Conservation (phyloP, 495 filamentous ascomycete species). For the Annulohypoxylon bovei region DNA sequence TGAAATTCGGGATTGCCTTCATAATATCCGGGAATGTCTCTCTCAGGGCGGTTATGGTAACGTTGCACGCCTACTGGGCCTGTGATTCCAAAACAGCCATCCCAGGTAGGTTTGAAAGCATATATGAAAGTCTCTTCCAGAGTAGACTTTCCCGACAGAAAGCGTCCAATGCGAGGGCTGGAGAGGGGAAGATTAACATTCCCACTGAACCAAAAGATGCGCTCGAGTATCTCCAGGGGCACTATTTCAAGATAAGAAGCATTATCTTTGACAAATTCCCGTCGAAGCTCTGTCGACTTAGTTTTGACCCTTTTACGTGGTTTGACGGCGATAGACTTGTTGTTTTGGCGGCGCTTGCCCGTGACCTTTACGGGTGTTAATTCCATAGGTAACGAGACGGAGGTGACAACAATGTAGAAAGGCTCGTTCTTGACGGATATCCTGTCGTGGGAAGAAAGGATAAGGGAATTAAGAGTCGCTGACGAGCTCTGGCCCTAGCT, state of each 20-base stretch:
- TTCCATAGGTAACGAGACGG: slow-evolving; percentile 23
- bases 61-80: no score
- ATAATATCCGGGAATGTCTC: not conserved
- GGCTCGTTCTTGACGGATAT: not conserved
- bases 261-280: slow-evolving; percentile 6
- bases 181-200: slow-evolving; percentile 52
- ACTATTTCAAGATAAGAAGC: slow-evolving; percentile 50
- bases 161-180: slow-evolving; percentile 48
- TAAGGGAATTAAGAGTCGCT: not conserved
- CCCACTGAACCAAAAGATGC: slow-evolving; percentile 50
- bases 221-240: slow-evolving; percentile 56
- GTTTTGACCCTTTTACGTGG: slow-evolving; percentile 6
- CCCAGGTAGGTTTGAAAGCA: slow-evolving; percentile 55
- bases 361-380: slow-evolving; percentile 44
- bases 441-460: not conserved
- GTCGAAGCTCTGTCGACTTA: slow-evolving; percentile 13
- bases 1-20: slow-evolving; percentile 48
- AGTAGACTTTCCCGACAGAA: slow-evolving; percentile 46
- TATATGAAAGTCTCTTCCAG: slow-evolving; percentile 41
- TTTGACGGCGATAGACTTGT: not conserved
- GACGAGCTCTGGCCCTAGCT: not conserved
- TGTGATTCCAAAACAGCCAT: slow-evolving; percentile 44
- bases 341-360: slow-evolving; percentile 39
- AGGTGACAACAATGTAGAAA: not conserved
- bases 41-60: not conserved